Conservation (phyloP, 2,329 filamentous ascomycete species). For the Aspergillus chevalieri region DNA sequence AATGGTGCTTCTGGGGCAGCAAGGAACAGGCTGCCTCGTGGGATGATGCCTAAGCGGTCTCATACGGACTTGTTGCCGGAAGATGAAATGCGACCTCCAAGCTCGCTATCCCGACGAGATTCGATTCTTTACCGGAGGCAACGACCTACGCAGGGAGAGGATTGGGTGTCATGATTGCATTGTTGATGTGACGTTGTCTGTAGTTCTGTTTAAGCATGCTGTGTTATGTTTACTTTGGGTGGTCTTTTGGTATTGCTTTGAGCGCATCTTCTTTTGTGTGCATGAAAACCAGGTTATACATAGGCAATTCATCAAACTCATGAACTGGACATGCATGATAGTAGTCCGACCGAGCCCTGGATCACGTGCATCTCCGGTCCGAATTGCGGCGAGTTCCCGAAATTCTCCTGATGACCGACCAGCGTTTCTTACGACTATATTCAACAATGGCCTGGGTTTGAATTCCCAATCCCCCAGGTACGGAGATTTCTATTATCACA, state of each 20-base stretch:
- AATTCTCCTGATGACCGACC: conserved; percentile 16
- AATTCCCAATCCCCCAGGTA: neutral
- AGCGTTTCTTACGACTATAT: conserved; percentile 1
- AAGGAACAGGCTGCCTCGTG: conserved; percentile 33
- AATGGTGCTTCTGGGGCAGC: conserved; percentile 26
- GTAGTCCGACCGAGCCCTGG: conserved; percentile 7
- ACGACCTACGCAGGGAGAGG: conserved; percentile 31
- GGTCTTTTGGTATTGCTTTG: neutral
- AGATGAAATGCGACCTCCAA: conserved; percentile 31
- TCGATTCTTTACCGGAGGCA: conserved; percentile 32
- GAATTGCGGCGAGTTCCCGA: conserved; percentile 20
- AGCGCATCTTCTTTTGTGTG: neutral
- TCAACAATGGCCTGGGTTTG: conserved; percentile 4
- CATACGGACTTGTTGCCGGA: conserved; percentile 31
- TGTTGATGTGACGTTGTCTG: neutral
- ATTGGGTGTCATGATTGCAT: conserved; percentile 23
- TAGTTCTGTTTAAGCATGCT: neutral
- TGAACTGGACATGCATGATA: neutral
- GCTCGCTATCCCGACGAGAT: conserved; percentile 9
- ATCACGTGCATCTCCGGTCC: conserved; percentile 18
- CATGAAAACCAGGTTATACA: neutral
- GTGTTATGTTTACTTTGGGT: neutral
- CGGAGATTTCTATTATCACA: neutral
- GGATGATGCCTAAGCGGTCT: conserved; percentile 26
- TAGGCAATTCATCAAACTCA: neutral